Evolutionary conservation across 495 filamentous ascomycete species (phyloP), one percentile per base, ranked within the genome.

Genomic region (Aspergillus homomorphus): DNA sequence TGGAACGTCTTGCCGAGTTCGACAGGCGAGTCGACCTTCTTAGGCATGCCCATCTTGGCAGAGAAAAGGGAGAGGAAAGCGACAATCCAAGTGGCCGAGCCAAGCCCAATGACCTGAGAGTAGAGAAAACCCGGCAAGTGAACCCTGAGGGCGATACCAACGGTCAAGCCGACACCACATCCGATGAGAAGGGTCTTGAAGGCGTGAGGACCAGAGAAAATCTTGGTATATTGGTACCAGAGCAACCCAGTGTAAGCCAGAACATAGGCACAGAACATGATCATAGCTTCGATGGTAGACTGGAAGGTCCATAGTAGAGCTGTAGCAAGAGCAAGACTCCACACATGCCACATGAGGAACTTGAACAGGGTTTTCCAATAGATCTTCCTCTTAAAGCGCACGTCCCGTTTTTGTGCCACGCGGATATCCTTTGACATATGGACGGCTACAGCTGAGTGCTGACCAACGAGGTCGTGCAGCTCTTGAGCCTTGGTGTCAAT

Each of bases 201-300:
- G 1, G 80, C 81, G 48, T 81, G 73, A 15, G 79, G 76, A 0
- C 82, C 82, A 16, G 78, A 73, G 64, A 84, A 86, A 49, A 86
- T 82, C 54, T 82, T 81, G 59, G 81, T 84, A 66, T 84, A 85
- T 64, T 85, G 81, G 58, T 84, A 84, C 73, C 80, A 82, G 41
- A 84, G 73, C 51, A 85, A 67, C 24, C 83, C 83, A 12, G 80
- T 80, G 64, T 86, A 86, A 30, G 83, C 73, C 18, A 75, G 66
- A 3, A 84, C 69, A 53, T 85, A 84, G 5, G 77, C 54, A 15
- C 80, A 70, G 64, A 80, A 86, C 62, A 83, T 77, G 50, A 75
- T 73, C 62, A 77, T 74, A 6, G 75, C 76, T 44, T 77, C 58
- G 7, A 64, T 6, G 5, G 65, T 57, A 24, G 61, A 62, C 51